Percentiles rank a stretch among this genome's conserved stretches.
These are phyloP conservation scores for Spizellomyces punctatus DNA, from an alignment of 192 early-diverging fungal species.

Conservation along the genomic window DNA sequence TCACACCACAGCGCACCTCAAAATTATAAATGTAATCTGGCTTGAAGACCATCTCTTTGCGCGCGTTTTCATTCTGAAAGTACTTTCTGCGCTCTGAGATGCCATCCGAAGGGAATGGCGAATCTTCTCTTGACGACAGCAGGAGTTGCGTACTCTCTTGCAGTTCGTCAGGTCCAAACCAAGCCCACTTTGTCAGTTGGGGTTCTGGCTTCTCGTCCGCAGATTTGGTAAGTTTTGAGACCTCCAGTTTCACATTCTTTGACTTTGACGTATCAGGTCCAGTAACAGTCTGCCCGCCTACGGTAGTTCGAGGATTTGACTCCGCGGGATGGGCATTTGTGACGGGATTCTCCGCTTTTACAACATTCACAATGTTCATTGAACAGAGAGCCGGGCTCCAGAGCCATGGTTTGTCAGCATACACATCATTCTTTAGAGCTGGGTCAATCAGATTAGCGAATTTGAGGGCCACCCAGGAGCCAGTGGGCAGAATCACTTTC, in stretches of 20 bases:
- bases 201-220: conserved; percentile 21
- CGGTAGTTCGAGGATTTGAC: not conserved
- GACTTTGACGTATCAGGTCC: conserved; percentile 14
- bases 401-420: conserved; percentile 72
- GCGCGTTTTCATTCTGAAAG: conserved; percentile 52
- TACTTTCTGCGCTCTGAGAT: conserved; percentile 54
- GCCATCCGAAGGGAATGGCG: conserved; percentile 42
- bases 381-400: conserved; percentile 70
- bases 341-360: conserved; percentile 33
- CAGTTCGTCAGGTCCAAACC: conserved; percentile 37
- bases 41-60: conserved; percentile 51
- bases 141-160: conserved; percentile 42
- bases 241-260: conserved; percentile 7
- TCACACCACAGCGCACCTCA: conserved; percentile 57
- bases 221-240: conserved; percentile 11
- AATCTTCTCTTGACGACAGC: conserved; percentile 18
- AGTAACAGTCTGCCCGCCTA: not conserved
- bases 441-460: conserved; percentile 79
- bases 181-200: conserved; percentile 45
- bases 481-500: conserved; percentile 68
- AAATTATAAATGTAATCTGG: conserved; percentile 74
- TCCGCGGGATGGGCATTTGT: not conserved
- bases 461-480: conserved; percentile 70
- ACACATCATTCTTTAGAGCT: conserved; percentile 70
- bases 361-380: conserved; percentile 72